Evolutionary conservation across 345 rosid species (phyloP).

Genomic region (Camelina hispida): DNA sequence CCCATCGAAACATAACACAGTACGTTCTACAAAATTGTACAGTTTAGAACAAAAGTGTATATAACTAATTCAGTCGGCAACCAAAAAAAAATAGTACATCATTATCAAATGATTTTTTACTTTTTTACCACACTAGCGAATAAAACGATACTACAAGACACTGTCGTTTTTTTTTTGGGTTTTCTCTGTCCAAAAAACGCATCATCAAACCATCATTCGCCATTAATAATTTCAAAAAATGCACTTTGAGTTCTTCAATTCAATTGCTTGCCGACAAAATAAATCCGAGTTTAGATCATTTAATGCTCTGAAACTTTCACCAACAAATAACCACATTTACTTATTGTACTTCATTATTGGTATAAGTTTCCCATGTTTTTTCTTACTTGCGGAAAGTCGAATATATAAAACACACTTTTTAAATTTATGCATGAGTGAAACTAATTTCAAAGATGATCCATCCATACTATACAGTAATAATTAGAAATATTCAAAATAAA

Average conservation of each 20-base stretch:
- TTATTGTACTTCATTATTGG: slow-evolving; percentile 30
- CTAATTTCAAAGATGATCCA: no score
- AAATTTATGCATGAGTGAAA: no score
- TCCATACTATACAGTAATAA: no score
- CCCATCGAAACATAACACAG: slow-evolving; percentile 35
- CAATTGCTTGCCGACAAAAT: slow-evolving; percentile 30
- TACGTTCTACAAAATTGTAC: slow-evolving; percentile 1
- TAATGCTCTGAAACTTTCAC: slow-evolving; percentile 32
- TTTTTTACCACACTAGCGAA: slow-evolving; percentile 6
- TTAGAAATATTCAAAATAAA: no score
- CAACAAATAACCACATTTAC: slow-evolving; percentile 28
- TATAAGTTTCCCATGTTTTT: neutral
- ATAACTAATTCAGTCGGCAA: neutral
- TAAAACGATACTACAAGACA: slow-evolving; percentile 26
- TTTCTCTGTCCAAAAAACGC: neutral
- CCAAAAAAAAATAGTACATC: slow-evolving; percentile 1
- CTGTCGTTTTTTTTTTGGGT: slow-evolving; percentile 19
- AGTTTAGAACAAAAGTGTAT: neutral
- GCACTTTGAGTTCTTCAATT: slow-evolving; percentile 33
- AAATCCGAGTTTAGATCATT: slow-evolving; percentile 33
- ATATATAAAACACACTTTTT: no score
- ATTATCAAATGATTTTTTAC: slow-evolving; percentile 36
- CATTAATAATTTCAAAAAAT: neutral
- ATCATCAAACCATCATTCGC: slow-evolving; percentile 37
- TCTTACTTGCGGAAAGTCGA: no score